Conservation (phyloP, 768 basidiomycete species). For the Trametes coccinea region DNA sequence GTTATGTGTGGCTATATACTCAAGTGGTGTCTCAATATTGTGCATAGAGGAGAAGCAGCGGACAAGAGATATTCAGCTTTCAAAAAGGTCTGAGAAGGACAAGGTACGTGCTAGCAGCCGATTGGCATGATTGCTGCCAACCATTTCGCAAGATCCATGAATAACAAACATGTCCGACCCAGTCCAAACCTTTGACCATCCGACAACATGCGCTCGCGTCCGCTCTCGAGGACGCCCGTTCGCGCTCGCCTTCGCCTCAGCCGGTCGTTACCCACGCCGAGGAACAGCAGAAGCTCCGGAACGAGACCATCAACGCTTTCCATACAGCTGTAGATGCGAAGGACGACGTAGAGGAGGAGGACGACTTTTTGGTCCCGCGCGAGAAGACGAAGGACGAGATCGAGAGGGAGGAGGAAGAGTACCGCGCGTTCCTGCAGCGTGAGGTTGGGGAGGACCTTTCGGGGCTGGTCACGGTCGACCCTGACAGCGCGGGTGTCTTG, state of each 20-base stretch:
- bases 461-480: constrained; percentile 62
- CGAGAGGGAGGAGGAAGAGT: constrained; percentile 82
- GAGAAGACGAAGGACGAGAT: constrained; percentile 78
- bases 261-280: constrained; percentile 64
- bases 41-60: constrained; percentile 67
- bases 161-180: background rate
- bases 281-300: constrained; percentile 72
- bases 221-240: constrained; percentile 49
- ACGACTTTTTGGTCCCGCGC: constrained; percentile 62
- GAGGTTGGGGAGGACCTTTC: constrained; percentile 78
- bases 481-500: constrained; percentile 20
- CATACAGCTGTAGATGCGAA: constrained; percentile 42
- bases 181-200: constrained; percentile 75
- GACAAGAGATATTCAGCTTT: constrained; percentile 36
- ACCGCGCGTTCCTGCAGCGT: constrained; percentile 75
- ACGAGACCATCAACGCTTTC: constrained; percentile 87
- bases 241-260: constrained; percentile 55
- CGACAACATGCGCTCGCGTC: constrained; percentile 72
- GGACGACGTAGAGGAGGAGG: constrained; percentile 51
- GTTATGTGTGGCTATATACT: constrained; percentile 2
- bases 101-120: constrained; percentile 43
- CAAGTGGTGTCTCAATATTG: background rate
- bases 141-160: constrained; percentile 7
- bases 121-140: constrained; percentile 1
- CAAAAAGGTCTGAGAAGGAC: constrained; percentile 39